A percentile compares a stretch with the other conserved stretches of the same genome.
These are phyloP conservation scores for Hypericum androsaemum DNA, from an alignment of 345 rosid species.

Conservation along the genomic window DNA sequence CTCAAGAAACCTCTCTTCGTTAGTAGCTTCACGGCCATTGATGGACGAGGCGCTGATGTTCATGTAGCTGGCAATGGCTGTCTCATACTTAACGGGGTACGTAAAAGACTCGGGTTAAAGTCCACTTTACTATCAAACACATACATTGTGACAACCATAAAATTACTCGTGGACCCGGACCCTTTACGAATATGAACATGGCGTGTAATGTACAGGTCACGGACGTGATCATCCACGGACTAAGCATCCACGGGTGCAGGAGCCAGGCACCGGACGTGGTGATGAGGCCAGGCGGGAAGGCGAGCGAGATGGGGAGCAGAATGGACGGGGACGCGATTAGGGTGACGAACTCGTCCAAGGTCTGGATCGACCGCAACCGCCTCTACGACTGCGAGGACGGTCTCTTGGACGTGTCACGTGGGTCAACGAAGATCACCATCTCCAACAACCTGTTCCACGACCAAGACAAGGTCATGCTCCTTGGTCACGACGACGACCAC, in stretches of 20 bases:
- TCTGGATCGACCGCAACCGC: slow-evolving; percentile 76
- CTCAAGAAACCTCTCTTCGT: slow-evolving; percentile 49
- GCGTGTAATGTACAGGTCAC: slow-evolving; percentile 25
- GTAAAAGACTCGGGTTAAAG: neutral
- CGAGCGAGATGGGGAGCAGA: slow-evolving; percentile 28
- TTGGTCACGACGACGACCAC: slow-evolving; percentile 64
- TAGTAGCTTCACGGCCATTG: slow-evolving; percentile 64
- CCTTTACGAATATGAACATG: too few relatives aligned
- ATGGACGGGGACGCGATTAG: slow-evolving; percentile 70
- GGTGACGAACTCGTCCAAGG: slow-evolving; percentile 45
- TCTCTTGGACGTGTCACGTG: slow-evolving; percentile 54
- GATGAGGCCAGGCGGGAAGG: slow-evolving; percentile 42
- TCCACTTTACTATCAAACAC: neutral
- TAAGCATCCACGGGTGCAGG: slow-evolving; percentile 57
- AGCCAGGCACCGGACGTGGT: slow-evolving; percentile 40
- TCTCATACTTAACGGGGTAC: slow-evolving; percentile 40
- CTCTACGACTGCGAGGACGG: slow-evolving; percentile 54
- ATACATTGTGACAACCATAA: too few relatives aligned
- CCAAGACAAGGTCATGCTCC: slow-evolving; percentile 86
- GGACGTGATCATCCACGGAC: slow-evolving; percentile 64
- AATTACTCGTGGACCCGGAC: too few relatives aligned
- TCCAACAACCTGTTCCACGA: slow-evolving; percentile 69
- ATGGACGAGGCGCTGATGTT: slow-evolving; percentile 50
- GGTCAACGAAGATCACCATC: slow-evolving; percentile 46
- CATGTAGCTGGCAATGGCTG: slow-evolving; percentile 53